A percentile compares a stretch with the other conserved stretches of the same genome.
Evolutionary conservation across 1,284 basidiomycete species (phyloP).

Genomic region (Volvariella surrecta): DNA sequence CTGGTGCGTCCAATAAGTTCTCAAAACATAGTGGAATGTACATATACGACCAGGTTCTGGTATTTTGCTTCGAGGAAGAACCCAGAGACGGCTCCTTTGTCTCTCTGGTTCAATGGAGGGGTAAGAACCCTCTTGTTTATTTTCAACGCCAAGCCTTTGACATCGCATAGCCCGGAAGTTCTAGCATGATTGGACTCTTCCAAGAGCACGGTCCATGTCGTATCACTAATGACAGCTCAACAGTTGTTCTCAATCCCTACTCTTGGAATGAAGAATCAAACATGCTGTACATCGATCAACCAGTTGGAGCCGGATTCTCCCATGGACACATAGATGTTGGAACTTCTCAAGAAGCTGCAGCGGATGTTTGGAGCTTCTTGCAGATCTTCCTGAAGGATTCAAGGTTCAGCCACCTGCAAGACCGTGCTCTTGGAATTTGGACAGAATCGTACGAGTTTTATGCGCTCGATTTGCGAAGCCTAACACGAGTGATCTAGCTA

Average conservation of each 20-base stretch:
- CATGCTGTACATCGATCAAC: constrained; percentile 36
- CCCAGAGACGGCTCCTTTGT: constrained; percentile 46
- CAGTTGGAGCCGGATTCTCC: constrained; percentile 55
- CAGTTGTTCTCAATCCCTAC: constrained; percentile 45
- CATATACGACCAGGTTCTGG: constrained; percentile 42
- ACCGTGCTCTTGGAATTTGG: constrained; percentile 49
- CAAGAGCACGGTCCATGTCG: constrained; percentile 60
- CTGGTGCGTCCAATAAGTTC: constrained; percentile 33
- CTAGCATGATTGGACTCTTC: constrained; percentile 60
- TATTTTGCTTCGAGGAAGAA: constrained; percentile 59
- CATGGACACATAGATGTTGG: constrained; percentile 40
- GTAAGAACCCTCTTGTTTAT: constrained; percentile 29
- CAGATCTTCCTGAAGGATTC: constrained; percentile 55
- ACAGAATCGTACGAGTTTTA: constrained; percentile 49
- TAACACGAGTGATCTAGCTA: constrained; percentile 25
- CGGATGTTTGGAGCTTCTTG: constrained; percentile 54
- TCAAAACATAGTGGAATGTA: too few relatives aligned
- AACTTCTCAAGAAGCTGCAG: constrained; percentile 45
- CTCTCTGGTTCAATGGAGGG: constrained; percentile 61
- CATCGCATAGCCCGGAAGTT: constrained; percentile 42
- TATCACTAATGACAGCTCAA: constrained; percentile 46
- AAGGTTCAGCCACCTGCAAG: constrained; percentile 44
- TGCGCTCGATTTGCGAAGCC: constrained; percentile 2
- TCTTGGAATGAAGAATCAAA: constrained; percentile 63
- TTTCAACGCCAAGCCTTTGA: not conserved